phyloP scores from a whole-genome alignment of 2,329 filamentous ascomycete genomes.

The Fusarium sacchari region DNA sequence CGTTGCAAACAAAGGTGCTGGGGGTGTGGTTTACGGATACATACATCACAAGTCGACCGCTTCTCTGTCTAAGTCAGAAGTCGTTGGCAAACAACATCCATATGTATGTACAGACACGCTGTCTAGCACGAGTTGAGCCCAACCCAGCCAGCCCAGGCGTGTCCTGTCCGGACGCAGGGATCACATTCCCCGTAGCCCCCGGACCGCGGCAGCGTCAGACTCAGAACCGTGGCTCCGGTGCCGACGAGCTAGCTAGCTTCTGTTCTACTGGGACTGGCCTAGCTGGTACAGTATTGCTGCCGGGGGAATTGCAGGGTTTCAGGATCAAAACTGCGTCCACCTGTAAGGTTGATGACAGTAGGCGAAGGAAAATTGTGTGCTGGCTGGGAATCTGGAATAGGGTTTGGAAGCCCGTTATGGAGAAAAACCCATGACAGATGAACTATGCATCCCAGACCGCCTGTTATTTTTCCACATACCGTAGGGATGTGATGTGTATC shows the following conservation, averaged over 20 bases:
- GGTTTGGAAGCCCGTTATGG: conserved; percentile 32
- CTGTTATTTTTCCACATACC: neutral
- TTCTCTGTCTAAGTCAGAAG: conserved; percentile 20
- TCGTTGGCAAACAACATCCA: conserved; percentile 13
- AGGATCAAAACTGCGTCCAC: conserved; percentile 25
- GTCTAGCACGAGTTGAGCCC: conserved; percentile 10
- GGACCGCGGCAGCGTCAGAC: conserved; percentile 41
- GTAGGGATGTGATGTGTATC: neutral
- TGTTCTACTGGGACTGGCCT: neutral
- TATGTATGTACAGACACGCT: conserved; percentile 11
- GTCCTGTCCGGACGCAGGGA: conserved; percentile 36
- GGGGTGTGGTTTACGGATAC: neutral
- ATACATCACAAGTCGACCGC: neutral
- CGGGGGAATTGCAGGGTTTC: conserved; percentile 27
- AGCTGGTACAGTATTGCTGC: conserved; percentile 1
- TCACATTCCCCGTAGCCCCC: conserved; percentile 35
- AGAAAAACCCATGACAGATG: conserved; percentile 11
- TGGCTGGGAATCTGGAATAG: conserved; percentile 29
- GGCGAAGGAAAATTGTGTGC: conserved; percentile 8
- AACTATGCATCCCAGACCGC: conserved; percentile 15
- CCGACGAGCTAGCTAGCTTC: conserved; percentile 26
- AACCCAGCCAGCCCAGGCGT: conserved; percentile 1
- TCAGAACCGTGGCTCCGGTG: conserved; percentile 45
- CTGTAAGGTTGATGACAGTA: conserved; percentile 23
- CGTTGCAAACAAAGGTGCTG: neutral